Evolutionary conservation across 2,329 filamentous ascomycete species (phyloP), one percentile per base, ranked within the genome.

Genomic region (Fusarium goolgardi): DNA sequence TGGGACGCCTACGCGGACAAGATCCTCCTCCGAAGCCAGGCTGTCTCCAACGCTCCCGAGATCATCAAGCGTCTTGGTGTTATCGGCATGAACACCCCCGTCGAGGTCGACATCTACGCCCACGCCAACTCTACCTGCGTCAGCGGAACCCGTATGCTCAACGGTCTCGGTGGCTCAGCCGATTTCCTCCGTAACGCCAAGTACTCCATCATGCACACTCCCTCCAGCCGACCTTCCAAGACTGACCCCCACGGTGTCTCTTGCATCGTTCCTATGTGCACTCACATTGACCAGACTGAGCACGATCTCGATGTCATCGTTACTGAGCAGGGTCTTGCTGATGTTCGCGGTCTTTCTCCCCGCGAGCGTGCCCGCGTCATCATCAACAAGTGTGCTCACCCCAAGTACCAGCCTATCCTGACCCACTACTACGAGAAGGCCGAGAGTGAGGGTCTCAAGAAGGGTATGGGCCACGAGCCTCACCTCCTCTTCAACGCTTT

Each of bases 11-110:
- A 97, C 80, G 84, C 91, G 50, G 85, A 90, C 76, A 95, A 94
- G 83, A 87, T 96, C 4, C 90, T 97, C 58, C 89, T 97, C 47
- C 91, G 94, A 66, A 90, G 90, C n/a, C 93, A 97, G 82, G 88
- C 92, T 77, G 91, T 97, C 12, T 94, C 91, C 75, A 97, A 97
- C 85, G 91, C 90, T 4, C 93, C 93, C 62, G 93, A 97, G 81
- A 94, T 97, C 81, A 97, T 97, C 82, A 88, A 92, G 56, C 88
- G 93, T 27, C 84, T 97, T 2, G 93, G 93, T 64, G 90, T 94
- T 70, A 97, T 97, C 73, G 93, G 92, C 78, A 97, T 97, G 93
- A 97, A 97, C 85, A 97, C 93, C 0, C 93, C 93, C 23, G 92
- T 97, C 46, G 94, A 97, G 81, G 93, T 97, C 18, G 94, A 97